Conservation (phyloP, 139 green algal genomes). For the Diplosphaera chodatii region DNA sequence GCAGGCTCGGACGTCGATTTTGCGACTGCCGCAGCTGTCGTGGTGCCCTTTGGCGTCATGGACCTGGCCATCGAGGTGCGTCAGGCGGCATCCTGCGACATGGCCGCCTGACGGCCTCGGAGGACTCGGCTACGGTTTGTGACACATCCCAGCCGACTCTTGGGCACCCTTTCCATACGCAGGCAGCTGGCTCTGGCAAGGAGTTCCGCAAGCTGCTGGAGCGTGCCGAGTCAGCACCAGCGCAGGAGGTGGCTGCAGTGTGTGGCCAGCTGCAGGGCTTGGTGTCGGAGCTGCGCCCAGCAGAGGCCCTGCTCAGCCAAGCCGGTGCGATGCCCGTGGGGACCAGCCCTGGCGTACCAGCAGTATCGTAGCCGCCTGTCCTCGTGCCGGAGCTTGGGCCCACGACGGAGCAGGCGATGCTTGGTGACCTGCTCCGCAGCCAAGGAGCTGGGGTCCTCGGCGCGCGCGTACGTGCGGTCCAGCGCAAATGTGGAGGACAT, state of each 20-base stretch:
- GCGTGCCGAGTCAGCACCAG: constrained; percentile 11
- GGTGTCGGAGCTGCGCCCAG: constrained; percentile 19
- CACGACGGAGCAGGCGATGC: too few species aligned
- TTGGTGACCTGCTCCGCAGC: too few species aligned
- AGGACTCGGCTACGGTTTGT: too few species aligned
- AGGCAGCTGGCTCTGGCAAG: constrained; percentile 16
- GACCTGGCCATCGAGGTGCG: constrained; percentile 52
- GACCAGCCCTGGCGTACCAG: too few species aligned
- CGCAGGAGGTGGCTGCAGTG: constrained; percentile 34
- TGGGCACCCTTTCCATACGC: not conserved
- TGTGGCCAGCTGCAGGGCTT: constrained; percentile 43
- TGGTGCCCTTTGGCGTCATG: constrained; percentile 90
- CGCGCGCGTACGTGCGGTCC: constrained; percentile 65
- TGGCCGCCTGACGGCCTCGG: too few species aligned
- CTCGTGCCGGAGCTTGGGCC: too few species aligned
- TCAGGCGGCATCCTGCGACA: too few species aligned
- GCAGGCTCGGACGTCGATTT: constrained; percentile 29
- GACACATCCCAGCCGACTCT: too few species aligned
- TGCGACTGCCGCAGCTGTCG: constrained; percentile 45
- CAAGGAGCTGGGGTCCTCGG: not conserved
- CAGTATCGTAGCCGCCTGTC: too few species aligned
- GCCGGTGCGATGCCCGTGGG: too few species aligned
- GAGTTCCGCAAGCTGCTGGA: constrained; percentile 42
- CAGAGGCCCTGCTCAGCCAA: constrained; percentile 17
- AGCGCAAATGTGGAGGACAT: constrained; percentile 95